Base-by-base conservation (phyloP, 139 green algal genomes). In the Chloropicon primus region DNA sequence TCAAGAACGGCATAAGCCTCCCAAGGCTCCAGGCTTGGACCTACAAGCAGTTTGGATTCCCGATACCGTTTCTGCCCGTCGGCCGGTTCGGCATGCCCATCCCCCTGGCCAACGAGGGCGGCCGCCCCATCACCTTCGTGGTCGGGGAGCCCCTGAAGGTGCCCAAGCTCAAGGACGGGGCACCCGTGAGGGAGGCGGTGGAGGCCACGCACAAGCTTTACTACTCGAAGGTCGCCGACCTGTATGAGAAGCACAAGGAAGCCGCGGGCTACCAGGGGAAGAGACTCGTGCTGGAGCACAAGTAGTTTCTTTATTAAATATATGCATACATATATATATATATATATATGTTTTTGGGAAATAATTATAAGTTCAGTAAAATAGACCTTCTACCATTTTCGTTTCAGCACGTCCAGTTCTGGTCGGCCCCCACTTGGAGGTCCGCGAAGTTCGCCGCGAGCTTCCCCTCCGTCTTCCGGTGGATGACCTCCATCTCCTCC, bases 11-110 rank as follows among this genome's bases (percentile, higher is more conserved):
- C 10, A 78, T 92, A 2, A 80, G 86, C 74, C 72, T 80, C 26
- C 91, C 91, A 2, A 22, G 10, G 0, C 41, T 94, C 80, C 91
- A 93, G 81, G 82, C 82, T 25, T 86, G 75, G 80, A 91, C 86
- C 5, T 96, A 95, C 86, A 93, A 91, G 80, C 77, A 80, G 23
- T 74, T 96, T 21, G 91, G 91, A 54, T 94, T 93, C 80, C 89
- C 86, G 1, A 28, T 95, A 2, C 90, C 90, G 1, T 95, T 89
- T 82, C 71, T 91, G 25, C 80, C 92, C 54, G 86, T 80, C 2
- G 90, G 91, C 22, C 76, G 89, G 26, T 90, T 86, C 85, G 82
- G 83, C 2, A 3, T 92, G 10, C 41, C 41, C 41, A 5, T 62
- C 17, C 41, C 41, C 17, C 41, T 62, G 41, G 10, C 41, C 41